phyloP scores from a whole-genome alignment of 2,329 filamentous ascomycete genomes.

The Fusarium nodosum region DNA sequence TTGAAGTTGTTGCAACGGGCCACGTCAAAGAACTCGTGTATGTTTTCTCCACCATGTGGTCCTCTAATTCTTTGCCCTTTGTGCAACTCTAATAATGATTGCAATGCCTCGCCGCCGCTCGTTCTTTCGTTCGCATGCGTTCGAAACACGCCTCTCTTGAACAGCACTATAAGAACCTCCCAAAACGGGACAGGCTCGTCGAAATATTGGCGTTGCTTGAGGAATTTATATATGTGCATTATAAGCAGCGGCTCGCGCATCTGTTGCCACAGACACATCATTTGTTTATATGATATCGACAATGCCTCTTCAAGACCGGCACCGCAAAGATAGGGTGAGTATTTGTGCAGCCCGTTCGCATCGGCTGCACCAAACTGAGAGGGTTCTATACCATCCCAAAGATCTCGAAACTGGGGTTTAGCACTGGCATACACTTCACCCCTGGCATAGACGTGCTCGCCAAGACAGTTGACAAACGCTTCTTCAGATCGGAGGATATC shows the following conservation, averaged over 20 bases:
- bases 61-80: too few species aligned
- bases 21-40: background rate
- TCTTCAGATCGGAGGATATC: fast-evolving
- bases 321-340: slow-evolving; percentile 64
- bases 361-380: background rate
- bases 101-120: too few species aligned
- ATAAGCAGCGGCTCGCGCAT: slow-evolving; percentile 57
- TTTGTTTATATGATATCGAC: slow-evolving; percentile 54
- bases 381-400: background rate
- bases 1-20: background rate
- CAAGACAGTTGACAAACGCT: slow-evolving; percentile 41
- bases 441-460: slow-evolving; percentile 7
- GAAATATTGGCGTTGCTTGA: background rate
- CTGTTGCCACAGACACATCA: slow-evolving; percentile 57
- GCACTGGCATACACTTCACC: too few species aligned
- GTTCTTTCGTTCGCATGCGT: too few species aligned
- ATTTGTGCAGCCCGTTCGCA: slow-evolving; percentile 60
- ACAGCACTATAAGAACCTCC: slow-evolving; percentile 41
- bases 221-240: slow-evolving; percentile 51
- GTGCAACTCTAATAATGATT: background rate
- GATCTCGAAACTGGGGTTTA: background rate
- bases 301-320: slow-evolving; percentile 61
- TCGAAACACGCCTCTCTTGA: slow-evolving; percentile 10
- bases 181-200: slow-evolving; percentile 50
- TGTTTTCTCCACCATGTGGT: background rate